Base-by-base conservation (phyloP, 345 rosid genomes). In the Salix koriyanagi region DNA sequence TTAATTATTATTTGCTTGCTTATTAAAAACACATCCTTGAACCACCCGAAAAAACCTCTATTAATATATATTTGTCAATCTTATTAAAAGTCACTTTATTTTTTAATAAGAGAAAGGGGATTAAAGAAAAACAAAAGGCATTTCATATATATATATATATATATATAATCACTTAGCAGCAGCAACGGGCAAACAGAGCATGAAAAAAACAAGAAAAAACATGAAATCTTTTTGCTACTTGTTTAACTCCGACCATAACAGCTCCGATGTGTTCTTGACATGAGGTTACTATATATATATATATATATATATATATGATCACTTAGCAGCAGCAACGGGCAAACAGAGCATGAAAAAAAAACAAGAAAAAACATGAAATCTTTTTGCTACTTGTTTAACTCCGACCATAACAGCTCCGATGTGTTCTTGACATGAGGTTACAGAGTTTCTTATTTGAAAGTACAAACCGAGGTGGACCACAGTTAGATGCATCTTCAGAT, bases 391-490 rank as follows among this genome's bases (percentile, higher is more conserved):
- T 10, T 26, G 42, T 32, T 30, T 66, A 78, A 7, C 72, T 69
- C 39, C 84, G 79, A 12, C 56, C 56, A 69, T 70, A 81, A 80
- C 90, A 88, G 65, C 72, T 79, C 56, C 91, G 44, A 23, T 71
- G 83, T 39, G 88, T 77, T 81, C 80, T 87, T 16, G 91, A 85
- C 91, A 87, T 80, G 72, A 92, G 90, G 67, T 54, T 74, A 5
- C 81, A 60, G 13, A 91, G 82, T 86, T 90, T 92, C 70, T 75
- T 81, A 65, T 91, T 85, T 0, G 96, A 92, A 65, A 92, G 60
- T 34, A 85, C 52, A 16, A 77, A 82, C 36, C 25, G 70, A 30
- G 68, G 16, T n/a, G 41, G 77, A 0, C 42, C 39, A 4, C n/a
- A 26, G 1, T 30, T n/a, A 7, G 67, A 10, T 18, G 68, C 52